These are phyloP conservation scores for Boletus tylopilopsis DNA, from an alignment of 768 basidiomycete species.

Conservation along the genomic window DNA sequence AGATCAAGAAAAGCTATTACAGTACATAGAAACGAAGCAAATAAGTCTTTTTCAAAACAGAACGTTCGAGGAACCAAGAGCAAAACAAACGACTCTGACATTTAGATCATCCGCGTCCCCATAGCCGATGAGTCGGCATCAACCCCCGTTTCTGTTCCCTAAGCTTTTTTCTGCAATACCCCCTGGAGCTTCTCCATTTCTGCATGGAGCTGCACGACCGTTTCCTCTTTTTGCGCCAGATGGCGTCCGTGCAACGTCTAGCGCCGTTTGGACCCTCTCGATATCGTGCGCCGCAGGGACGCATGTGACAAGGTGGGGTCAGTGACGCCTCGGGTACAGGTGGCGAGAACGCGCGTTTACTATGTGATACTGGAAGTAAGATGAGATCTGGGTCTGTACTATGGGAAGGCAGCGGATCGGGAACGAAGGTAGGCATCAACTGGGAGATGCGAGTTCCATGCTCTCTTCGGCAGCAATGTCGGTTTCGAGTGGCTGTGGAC, in stretches of 20 bases:
- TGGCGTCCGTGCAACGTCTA: conserved; percentile 20
- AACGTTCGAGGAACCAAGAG: background rate
- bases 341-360: conserved; percentile 15
- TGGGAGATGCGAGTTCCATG: conserved; percentile 53
- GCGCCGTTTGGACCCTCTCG: conserved; percentile 17
- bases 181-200: conserved; percentile 22
- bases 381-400: conserved; percentile 12
- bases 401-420: conserved; percentile 6
- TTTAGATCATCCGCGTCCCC: background rate
- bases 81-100: too few relatives aligned
- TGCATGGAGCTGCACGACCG: conserved; percentile 15
- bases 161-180: conserved; percentile 3
- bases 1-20: too few relatives aligned
- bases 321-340: conserved; percentile 1
- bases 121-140: background rate
- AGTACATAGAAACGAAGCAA: too few relatives aligned
- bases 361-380: conserved; percentile 19
- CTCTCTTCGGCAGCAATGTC: conserved; percentile 38
- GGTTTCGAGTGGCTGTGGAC: conserved; percentile 28
- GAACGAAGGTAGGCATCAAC: conserved; percentile 35
- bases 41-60: too few relatives aligned
- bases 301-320: background rate
- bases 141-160: background rate
- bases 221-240: conserved; percentile 22
- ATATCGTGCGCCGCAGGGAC: conserved; percentile 14